Base-by-base conservation (phyloP, 495 filamentous ascomycete species). In the Sporormia fimetaria region DNA sequence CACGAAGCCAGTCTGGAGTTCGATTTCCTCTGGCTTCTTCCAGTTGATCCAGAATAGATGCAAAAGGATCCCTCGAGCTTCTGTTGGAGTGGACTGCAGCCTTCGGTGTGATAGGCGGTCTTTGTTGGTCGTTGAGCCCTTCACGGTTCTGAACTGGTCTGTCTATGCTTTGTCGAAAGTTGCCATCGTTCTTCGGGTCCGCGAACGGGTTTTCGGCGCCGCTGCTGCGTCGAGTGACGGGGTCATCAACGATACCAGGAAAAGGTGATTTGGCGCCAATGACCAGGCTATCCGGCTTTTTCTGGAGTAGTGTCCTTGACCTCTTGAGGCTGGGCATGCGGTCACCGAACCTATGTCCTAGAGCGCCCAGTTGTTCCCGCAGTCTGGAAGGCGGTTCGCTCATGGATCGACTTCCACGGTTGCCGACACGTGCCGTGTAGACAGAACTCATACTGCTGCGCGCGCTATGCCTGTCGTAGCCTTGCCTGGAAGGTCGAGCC, bases 391-490 rank as follows among this genome's bases (percentile, higher is more conserved):
- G 40, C 12, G 51, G 51, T 20, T 54, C 51, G 24, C 51, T 54
- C 11, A 40, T 49, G 5, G 51, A 49, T 21, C 41, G 44, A 14
- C 40, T 42, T n/a, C 51, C 45, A 20, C 10, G 36, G 21, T 44
- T 45, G n/a, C n/a, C 15, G 51, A 25, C 10, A n/a, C 31, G 36
- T 9, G 34, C 26, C 7, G 51, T 49, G 41, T 54, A 54, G 8
- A 49, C 30, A 18, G 51, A 54, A 33, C 45, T 54, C 16, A 49
- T 42, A 29, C 51, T 54, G 23, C 42, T 49, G 17, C 51, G 51
- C 10, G 21, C 40, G 26, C 30, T 49, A 9, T 45, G 36, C 8
- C 41, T 37, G 10, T 27, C 12, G 25, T 42, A 41, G 18, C 30
- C 33, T 22, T 54, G 28, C 29, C 40, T 14, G 8, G 39, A 33